Evolutionary conservation across 2,329 filamentous ascomycete genomes (phyloP).

Genomic region (Penicillium occitanis): DNA sequence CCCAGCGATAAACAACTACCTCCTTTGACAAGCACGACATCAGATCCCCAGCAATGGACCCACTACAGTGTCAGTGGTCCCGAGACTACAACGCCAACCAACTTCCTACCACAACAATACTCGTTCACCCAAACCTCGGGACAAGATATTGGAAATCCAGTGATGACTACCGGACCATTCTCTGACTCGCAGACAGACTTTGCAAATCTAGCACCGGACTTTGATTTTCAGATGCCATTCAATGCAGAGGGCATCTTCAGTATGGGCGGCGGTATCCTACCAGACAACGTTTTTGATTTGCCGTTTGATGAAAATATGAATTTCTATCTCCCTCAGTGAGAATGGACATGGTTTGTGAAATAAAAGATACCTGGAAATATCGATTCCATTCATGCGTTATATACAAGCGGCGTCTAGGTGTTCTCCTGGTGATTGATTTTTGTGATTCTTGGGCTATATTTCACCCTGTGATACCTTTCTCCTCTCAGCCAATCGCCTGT

Average conservation of each 20-base stretch:
- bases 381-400: not conserved
- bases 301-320: slow-evolving; percentile 21
- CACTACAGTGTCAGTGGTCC: not conserved
- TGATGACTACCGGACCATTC: slow-evolving; percentile 23
- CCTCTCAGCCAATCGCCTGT: not conserved
- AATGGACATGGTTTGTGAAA: not conserved
- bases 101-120: slow-evolving; percentile 17
- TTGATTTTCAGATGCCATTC: slow-evolving; percentile 30
- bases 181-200: slow-evolving; percentile 24
- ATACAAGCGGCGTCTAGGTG: not conserved
- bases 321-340: slow-evolving; percentile 16
- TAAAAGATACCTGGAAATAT: not conserved
- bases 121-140: not conserved
- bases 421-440: not conserved
- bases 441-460: not conserved
- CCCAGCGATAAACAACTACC: not conserved
- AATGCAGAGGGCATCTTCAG: slow-evolving; percentile 33
- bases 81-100: slow-evolving; percentile 22
- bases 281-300: slow-evolving; percentile 33
- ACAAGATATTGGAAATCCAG: slow-evolving; percentile 12
- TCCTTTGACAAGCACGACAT: not conserved
- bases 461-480: not conserved
- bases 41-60: slow-evolving; percentile 15
- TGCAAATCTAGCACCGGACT: slow-evolving; percentile 28
- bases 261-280: slow-evolving; percentile 35